Evolutionary conservation across 148 eudicot species (phyloP).

Genomic region (Chenopodium quinoa): DNA sequence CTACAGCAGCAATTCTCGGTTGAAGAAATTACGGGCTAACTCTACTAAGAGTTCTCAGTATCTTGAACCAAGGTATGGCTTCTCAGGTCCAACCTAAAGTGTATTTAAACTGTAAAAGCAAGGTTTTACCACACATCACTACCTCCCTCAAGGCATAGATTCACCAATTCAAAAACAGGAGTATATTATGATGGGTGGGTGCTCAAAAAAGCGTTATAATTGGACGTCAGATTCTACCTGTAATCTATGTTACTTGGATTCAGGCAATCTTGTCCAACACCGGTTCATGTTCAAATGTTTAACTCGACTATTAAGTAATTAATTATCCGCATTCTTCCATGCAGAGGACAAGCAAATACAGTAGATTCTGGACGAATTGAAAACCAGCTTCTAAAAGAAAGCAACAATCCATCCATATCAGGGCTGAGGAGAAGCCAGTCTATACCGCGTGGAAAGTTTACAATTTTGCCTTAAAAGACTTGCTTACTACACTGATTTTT

Average conservation of each 20-base stretch:
- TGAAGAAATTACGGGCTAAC: constrained; percentile 46
- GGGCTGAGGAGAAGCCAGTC: constrained; percentile 75
- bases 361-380: constrained; percentile 48
- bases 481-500: background rate
- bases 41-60: constrained; percentile 59
- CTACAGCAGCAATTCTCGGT: constrained; percentile 28
- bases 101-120: background rate
- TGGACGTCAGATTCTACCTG: background rate
- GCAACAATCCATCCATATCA: constrained; percentile 38
- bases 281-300: no score
- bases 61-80: constrained; percentile 67
- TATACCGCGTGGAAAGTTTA: constrained; percentile 71
- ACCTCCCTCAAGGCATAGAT: no score
- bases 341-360: constrained; percentile 48
- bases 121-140: background rate
- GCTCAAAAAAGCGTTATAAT: background rate
- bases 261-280: no score
- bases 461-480: constrained; percentile 40
- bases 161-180: no score
- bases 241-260: no score
- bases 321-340: constrained; percentile 4
- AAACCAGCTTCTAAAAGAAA: constrained; percentile 47
- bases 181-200: background rate
- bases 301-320: background rate
- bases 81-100: background rate